Conservation (phyloP, 148 eudicot species). For the Vaccinium corymbosum region DNA sequence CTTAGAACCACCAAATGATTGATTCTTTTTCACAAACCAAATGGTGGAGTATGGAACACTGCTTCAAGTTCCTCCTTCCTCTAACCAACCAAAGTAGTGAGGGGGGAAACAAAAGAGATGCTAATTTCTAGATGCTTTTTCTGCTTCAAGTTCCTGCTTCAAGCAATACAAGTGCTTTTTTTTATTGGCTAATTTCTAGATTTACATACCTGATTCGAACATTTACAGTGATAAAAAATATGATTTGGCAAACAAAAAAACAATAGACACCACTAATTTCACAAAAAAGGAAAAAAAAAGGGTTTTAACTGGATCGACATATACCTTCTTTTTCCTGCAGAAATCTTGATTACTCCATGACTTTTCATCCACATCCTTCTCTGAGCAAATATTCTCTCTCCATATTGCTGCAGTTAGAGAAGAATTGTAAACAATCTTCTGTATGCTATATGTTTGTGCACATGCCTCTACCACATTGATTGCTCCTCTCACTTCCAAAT, state of each 20-base stretch:
- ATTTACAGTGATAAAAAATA: background rate
- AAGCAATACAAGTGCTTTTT: background rate
- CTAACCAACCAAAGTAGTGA: background rate
- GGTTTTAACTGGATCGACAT: background rate
- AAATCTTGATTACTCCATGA: constrained; percentile 33
- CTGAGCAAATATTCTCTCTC: constrained; percentile 31
- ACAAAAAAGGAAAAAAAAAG: background rate
- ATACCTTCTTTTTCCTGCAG: constrained; percentile 32
- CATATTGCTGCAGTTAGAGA: constrained; percentile 35
- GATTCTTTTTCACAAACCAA: background rate
- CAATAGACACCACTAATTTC: background rate
- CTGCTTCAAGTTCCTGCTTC: too few relatives aligned
- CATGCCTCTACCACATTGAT: constrained; percentile 39
- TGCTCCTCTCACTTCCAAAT: constrained; percentile 36
- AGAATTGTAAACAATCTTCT: constrained; percentile 32
- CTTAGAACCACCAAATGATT: background rate
- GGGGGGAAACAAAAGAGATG: background rate
- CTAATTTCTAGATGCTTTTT: too few relatives aligned
- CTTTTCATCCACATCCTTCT: constrained; percentile 33
- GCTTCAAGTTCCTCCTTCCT: background rate
- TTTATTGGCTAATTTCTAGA: background rate
- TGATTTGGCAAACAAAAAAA: background rate
- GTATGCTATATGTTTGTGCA: constrained; percentile 31
- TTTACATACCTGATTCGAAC: background rate
- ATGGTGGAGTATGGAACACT: background rate